These are phyloP conservation scores for Tephrocybe sp. DNA, from an alignment of 768 basidiomycete genomes.

Conservation along the genomic window DNA sequence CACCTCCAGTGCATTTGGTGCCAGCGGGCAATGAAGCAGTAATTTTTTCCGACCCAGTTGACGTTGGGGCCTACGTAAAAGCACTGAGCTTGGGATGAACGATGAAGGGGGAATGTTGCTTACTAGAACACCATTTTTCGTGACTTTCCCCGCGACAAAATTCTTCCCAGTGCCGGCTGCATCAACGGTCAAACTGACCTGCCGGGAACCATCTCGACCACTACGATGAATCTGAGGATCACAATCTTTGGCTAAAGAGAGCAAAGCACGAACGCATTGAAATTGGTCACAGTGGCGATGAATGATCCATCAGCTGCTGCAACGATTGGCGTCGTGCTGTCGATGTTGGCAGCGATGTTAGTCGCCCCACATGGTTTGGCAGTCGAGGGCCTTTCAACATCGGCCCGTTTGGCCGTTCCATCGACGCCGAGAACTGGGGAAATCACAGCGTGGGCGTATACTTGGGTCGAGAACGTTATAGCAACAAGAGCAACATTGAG, in stretches of 20 bases:
- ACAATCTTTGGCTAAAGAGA: background rate
- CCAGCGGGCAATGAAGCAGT: slow-evolving; percentile 45
- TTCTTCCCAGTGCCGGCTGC: slow-evolving; percentile 40
- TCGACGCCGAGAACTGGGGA: slow-evolving; percentile 38
- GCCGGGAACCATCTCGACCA: slow-evolving; percentile 47
- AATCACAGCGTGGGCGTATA: slow-evolving; percentile 30
- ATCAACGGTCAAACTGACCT: slow-evolving; percentile 46
- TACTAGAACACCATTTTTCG: slow-evolving; percentile 49
- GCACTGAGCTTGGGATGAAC: background rate
- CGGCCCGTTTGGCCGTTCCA: slow-evolving; percentile 27
- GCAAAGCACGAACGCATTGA: slow-evolving; percentile 38
- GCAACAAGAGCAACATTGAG: slow-evolving; percentile 6
- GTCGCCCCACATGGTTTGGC: slow-evolving; percentile 41
- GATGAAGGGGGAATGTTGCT: slow-evolving; percentile 14
- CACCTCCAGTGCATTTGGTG: slow-evolving; percentile 52
- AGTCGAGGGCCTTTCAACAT: slow-evolving; percentile 25
- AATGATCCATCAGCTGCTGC: slow-evolving; percentile 43
- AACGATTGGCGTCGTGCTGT: slow-evolving; percentile 35
- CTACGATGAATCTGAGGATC: slow-evolving; percentile 26
- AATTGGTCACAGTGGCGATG: slow-evolving; percentile 40
- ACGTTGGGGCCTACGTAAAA: slow-evolving; percentile 34
- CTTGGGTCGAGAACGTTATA: slow-evolving; percentile 14
- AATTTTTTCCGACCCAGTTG: slow-evolving; percentile 37
- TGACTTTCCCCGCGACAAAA: slow-evolving; percentile 37
- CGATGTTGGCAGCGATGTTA: slow-evolving; percentile 39